Evolutionary conservation across 345 rosid genomes (phyloP).

Genomic region (Litchi chinensis): DNA sequence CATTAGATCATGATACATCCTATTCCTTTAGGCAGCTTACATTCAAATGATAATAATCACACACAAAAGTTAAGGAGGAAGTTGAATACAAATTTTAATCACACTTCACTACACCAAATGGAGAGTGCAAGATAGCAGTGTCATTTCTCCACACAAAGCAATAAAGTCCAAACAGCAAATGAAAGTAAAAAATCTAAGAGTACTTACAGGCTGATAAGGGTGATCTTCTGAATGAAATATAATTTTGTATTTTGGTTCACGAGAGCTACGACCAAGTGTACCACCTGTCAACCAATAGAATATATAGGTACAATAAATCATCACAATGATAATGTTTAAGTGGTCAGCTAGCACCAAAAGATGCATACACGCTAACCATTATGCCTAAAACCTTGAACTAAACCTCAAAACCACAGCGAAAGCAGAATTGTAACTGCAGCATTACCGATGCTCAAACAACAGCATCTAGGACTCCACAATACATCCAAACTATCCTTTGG

Average conservation of each 20-base stretch:
- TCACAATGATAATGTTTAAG: neutral
- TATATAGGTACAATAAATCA: neutral
- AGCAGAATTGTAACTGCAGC: neutral
- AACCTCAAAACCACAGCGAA: neutral
- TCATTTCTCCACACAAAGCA: neutral
- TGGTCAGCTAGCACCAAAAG: neutral
- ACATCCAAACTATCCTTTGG: neutral
- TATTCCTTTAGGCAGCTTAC: constrained; percentile 1
- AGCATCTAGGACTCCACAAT: neutral
- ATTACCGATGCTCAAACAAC: neutral
- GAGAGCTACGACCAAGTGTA: constrained; percentile 67
- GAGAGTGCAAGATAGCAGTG: neutral
- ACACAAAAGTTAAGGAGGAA: neutral
- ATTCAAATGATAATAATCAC: neutral
- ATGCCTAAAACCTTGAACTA: neutral
- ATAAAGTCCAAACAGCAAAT: neutral
- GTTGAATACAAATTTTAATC: neutral
- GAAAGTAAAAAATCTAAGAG: neutral
- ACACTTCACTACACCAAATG: neutral
- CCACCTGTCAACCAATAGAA: constrained; percentile 46
- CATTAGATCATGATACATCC: constrained; percentile 16
- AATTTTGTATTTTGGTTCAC: constrained; percentile 80
- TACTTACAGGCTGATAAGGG: constrained; percentile 81
- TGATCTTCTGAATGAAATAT: constrained; percentile 69
- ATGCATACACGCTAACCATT: neutral